Percentiles rank a stretch among this genome's conserved stretches.
Evolutionary conservation across 768 basidiomycete species (phyloP).

Genomic region (Boletus vermiculosoides): DNA sequence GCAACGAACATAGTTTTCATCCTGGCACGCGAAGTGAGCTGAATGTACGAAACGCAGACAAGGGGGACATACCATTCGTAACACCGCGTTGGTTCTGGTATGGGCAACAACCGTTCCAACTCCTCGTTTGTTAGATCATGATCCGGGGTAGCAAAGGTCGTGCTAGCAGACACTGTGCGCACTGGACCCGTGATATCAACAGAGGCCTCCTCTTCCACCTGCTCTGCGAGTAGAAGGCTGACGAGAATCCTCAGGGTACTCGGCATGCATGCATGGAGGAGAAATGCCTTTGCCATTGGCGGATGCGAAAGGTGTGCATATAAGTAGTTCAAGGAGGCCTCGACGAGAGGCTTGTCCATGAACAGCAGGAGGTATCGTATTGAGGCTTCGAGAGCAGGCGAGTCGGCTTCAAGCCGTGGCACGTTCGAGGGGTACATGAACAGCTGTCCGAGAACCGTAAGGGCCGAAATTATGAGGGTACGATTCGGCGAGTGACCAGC

Average conservation of each 20-base stretch:
- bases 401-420: slow-evolving; percentile 49
- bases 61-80: slow-evolving; percentile 65
- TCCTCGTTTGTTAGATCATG: slow-evolving; percentile 75
- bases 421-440: slow-evolving; percentile 62
- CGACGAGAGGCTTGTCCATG: slow-evolving; percentile 64
- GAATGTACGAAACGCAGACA: neutral
- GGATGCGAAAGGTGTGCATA: slow-evolving; percentile 74
- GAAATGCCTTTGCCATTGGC: slow-evolving; percentile 73
- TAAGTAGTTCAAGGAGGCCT: slow-evolving; percentile 70
- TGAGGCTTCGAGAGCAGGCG: slow-evolving; percentile 59
- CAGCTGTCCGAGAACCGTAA: slow-evolving; percentile 59
- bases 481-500: slow-evolving; percentile 64
- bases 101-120: slow-evolving; percentile 52
- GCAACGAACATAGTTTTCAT: slow-evolving; percentile 87
- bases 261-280: slow-evolving; percentile 69
- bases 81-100: slow-evolving; percentile 75
- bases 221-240: slow-evolving; percentile 66
- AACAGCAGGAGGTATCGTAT: slow-evolving; percentile 74
- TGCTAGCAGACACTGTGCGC: slow-evolving; percentile 56
- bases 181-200: slow-evolving; percentile 61
- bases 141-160: slow-evolving; percentile 45
- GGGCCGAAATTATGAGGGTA: slow-evolving; percentile 66
- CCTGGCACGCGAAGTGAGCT: slow-evolving; percentile 47
- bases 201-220: slow-evolving; percentile 64
- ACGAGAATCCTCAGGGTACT: slow-evolving; percentile 67